These are phyloP conservation scores for Zygotorulaspora mrakii DNA, from an alignment of 1,139 yeast species.

Conservation along the genomic window DNA sequence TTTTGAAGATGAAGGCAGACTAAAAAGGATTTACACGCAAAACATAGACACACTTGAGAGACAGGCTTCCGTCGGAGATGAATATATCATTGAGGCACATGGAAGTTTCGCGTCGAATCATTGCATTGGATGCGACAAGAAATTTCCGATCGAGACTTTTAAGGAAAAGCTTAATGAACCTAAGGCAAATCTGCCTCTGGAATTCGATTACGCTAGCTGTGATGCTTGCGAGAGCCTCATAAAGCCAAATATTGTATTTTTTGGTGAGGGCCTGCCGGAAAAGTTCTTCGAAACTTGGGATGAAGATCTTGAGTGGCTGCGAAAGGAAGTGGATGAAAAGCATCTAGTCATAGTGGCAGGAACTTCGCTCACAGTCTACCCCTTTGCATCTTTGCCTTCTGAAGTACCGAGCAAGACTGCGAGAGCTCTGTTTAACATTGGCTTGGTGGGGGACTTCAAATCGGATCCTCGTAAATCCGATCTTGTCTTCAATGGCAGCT, in stretches of 20 bases:
- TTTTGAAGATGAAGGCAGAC: constrained; percentile 56
- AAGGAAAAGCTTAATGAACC: constrained; percentile 40
- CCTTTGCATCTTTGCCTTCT: constrained; percentile 79
- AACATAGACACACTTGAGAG: constrained; percentile 90
- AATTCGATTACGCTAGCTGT: constrained; percentile 55
- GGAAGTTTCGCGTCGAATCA: constrained; percentile 86
- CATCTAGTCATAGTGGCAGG: constrained; percentile 88
- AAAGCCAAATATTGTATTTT: constrained; percentile 90
- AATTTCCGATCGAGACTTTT: constrained; percentile 51
- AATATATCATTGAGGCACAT: constrained; percentile 80
- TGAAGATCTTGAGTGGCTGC: constrained; percentile 44
- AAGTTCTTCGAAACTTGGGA: constrained; percentile 68
- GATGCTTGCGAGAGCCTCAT: constrained; percentile 57
- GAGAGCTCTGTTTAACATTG: constrained; percentile 70
- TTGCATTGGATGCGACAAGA: constrained; percentile 68
- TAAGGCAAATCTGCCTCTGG: constrained; percentile 10
- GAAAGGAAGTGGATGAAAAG: constrained; percentile 38
- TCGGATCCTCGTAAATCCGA: constrained; percentile 53
- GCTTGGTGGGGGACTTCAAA: constrained; percentile 68
- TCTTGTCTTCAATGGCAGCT: constrained; percentile 53
- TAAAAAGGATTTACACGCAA: constrained; percentile 79
- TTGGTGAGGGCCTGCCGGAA: constrained; percentile 80
- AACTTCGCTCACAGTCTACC: constrained; percentile 81
- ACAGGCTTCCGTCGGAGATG: constrained; percentile 67
- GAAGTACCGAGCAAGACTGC: constrained; percentile 50